Conservation (phyloP, 345 rosid species). For the Kernera saxatilis region DNA sequence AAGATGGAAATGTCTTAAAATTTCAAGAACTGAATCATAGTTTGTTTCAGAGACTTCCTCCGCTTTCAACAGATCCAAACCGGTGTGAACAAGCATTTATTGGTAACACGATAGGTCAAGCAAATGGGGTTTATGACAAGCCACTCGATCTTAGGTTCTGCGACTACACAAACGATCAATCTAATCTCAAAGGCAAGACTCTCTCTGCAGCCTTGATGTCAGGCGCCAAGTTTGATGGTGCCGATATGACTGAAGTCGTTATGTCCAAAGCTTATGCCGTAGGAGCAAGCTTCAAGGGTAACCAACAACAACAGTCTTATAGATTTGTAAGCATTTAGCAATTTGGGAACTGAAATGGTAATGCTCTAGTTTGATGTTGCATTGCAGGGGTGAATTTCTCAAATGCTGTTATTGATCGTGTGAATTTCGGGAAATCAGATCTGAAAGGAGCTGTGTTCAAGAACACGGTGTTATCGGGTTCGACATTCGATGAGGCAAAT, state of each 20-base stretch:
- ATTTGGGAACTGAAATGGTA: not conserved
- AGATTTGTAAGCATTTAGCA: not conserved
- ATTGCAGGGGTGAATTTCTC: constrained; percentile 79
- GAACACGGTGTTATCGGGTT: constrained; percentile 77
- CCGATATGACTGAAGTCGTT: constrained; percentile 94
- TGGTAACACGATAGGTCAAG: constrained; percentile 97
- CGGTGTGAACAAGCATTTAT: constrained; percentile 84
- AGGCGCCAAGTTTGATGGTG: constrained; percentile 94
- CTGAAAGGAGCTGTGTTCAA: constrained; percentile 73
- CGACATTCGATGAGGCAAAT: constrained; percentile 68
- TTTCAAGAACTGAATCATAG: constrained; percentile 14
- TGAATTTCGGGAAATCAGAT: constrained; percentile 67
- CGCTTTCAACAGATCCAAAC: constrained; percentile 80
- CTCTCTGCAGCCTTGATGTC: constrained; percentile 95
- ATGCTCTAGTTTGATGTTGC: constrained; percentile 12
- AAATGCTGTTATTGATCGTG: constrained; percentile 85
- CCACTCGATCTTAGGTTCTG: constrained; percentile 93
- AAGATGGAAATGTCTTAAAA: not conserved
- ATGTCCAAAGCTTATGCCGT: constrained; percentile 98
- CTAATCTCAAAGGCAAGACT: constrained; percentile 87
- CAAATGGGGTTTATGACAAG: constrained; percentile 96
- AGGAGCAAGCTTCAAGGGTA: constrained; percentile 95
- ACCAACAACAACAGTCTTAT: not conserved
- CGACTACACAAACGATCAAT: constrained; percentile 73
- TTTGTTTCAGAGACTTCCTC: constrained; percentile 77